phyloP scores from a whole-genome alignment of 2,329 filamentous ascomycete species.

The Calycina marina region DNA sequence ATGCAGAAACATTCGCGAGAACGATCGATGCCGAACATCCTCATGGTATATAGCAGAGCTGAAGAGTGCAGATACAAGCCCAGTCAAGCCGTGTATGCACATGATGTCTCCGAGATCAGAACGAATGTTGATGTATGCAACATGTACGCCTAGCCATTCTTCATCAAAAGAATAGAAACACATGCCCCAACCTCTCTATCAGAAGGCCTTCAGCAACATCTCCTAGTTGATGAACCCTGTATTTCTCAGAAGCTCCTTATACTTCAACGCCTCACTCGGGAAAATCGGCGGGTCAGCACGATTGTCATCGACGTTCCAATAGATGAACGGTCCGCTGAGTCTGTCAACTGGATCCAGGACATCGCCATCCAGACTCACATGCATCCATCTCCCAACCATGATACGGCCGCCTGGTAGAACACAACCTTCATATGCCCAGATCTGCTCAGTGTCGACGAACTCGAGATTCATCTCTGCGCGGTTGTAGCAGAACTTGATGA shows the following conservation, averaged over 20 bases:
- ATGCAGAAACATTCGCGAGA: too few relatives aligned
- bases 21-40: too few relatives aligned
- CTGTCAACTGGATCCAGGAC: neutral
- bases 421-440: constrained; percentile 32
- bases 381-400: constrained; percentile 36
- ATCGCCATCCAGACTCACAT: constrained; percentile 8
- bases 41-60: too few relatives aligned
- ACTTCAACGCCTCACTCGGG: constrained; percentile 13
- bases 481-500: constrained; percentile 32
- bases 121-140: too few relatives aligned
- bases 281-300: constrained; percentile 6
- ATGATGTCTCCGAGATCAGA: too few relatives aligned
- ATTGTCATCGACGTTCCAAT: constrained; percentile 21
- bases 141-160: too few relatives aligned
- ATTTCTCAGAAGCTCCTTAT: constrained; percentile 5
- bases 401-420: constrained; percentile 31
- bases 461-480: constrained; percentile 6
- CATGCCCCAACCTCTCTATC: too few relatives aligned
- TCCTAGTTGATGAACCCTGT: too few relatives aligned
- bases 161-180: too few relatives aligned
- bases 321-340: constrained; percentile 23
- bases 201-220: too few relatives aligned
- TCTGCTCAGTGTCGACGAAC: constrained; percentile 17
- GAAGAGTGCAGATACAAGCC: too few relatives aligned
- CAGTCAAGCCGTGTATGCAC: too few relatives aligned